A percentile compares a stretch with the other conserved stretches of the same genome.
Conservation (phyloP, 257 asterid species). For the Solanum appendiculatum region DNA sequence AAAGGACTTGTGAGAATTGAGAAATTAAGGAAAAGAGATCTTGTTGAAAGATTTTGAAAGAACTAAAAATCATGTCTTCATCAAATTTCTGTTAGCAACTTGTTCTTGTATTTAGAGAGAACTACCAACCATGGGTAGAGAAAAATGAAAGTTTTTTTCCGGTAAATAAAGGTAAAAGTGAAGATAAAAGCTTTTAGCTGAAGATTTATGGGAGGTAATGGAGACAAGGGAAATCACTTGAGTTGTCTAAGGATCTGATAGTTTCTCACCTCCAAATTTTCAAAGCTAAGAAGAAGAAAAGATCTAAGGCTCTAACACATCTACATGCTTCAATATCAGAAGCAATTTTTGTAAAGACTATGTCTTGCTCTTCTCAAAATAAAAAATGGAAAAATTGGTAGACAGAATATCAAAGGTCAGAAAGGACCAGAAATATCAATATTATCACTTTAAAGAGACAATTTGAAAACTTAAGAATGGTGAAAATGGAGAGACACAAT, state of each 20-base stretch:
- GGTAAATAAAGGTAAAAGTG: background rate
- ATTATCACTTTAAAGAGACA: background rate
- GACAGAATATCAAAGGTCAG: background rate
- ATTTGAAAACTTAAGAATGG: background rate
- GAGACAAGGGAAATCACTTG: background rate
- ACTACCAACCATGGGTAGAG: background rate
- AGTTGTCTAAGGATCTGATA: background rate
- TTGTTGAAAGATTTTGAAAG: background rate
- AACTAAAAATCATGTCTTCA: background rate
- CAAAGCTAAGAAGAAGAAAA: background rate
- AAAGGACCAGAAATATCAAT: background rate
- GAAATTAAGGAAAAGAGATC: background rate
- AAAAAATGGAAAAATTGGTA: background rate
- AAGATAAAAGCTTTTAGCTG: background rate
- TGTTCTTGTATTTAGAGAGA: background rate
- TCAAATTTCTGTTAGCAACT: background rate
- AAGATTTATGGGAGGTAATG: background rate
- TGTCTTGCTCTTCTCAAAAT: background rate
- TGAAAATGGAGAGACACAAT: background rate
- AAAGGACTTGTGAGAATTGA: background rate
- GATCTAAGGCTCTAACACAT: background rate
- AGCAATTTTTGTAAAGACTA: background rate
- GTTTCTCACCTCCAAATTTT: background rate
- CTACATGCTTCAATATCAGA: background rate
- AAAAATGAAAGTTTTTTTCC: background rate